phyloP scores from a whole-genome alignment of 768 basidiomycete genomes.

The Mycena galericulata region DNA sequence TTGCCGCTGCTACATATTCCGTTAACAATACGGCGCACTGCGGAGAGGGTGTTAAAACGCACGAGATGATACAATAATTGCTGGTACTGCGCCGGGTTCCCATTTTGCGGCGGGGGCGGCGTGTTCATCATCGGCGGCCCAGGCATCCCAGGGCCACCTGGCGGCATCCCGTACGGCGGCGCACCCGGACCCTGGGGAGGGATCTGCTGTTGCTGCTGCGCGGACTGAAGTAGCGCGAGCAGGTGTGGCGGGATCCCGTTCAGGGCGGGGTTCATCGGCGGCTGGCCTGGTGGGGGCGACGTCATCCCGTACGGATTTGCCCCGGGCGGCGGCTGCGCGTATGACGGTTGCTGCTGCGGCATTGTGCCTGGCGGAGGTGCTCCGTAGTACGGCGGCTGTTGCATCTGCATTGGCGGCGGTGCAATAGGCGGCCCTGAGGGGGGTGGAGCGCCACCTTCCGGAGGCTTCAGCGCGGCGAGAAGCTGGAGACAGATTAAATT shows the following conservation, averaged over 20 bases:
- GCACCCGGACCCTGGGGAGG: conserved; percentile 52
- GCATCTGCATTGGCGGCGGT: conserved; percentile 49
- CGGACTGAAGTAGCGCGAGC: conserved; percentile 68
- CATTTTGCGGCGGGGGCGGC: conserved; percentile 12
- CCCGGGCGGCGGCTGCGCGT: conserved; percentile 39
- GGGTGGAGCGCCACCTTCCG: conserved; percentile 55
- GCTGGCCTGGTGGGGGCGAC: conserved; percentile 45
- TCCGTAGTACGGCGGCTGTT: conserved; percentile 46
- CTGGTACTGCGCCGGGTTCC: conserved; percentile 31
- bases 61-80: conserved; percentile 31
- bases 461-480: conserved; percentile 84
- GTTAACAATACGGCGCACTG: not conserved
- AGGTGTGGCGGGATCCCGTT: conserved; percentile 74
- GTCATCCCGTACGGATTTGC: conserved; percentile 39
- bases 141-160: conserved; percentile 44
- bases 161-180: conserved; percentile 47
- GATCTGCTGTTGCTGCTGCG: conserved; percentile 60
- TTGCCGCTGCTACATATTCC: not conserved
- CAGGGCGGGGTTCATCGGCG: conserved; percentile 51
- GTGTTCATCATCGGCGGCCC: conserved; percentile 26
- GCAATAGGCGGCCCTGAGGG: conserved; percentile 48
- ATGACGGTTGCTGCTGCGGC: conserved; percentile 35
- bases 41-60: not conserved
- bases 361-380: conserved; percentile 37
- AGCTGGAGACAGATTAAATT: conserved; percentile 50